Conservation (phyloP, 2,329 filamentous ascomycete genomes). For the Volutella citrinella region DNA sequence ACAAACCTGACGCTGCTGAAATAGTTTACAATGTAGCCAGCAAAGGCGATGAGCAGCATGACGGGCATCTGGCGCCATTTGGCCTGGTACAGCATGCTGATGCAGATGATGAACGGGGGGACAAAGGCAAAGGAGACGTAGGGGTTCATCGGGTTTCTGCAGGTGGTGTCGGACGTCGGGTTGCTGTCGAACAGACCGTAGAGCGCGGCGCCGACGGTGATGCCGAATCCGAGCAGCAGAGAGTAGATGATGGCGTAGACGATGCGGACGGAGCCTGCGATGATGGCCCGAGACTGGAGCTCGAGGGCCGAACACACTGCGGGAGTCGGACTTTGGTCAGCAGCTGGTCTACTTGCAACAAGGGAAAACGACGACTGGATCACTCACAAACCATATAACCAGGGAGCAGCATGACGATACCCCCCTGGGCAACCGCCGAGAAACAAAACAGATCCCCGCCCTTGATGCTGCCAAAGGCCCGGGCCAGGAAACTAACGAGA, state of each 20-base stretch:
- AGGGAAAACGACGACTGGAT: too few relatives aligned
- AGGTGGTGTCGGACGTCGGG: conserved; percentile 44
- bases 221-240: conserved; percentile 68
- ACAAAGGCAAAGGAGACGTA: conserved; percentile 67
- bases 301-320: conserved; percentile 52
- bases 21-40: conserved; percentile 74
- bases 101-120: conserved; percentile 67
- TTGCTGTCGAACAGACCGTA: conserved; percentile 59
- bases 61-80: conserved; percentile 78
- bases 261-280: conserved; percentile 70
- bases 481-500: conserved; percentile 59
- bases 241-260: conserved; percentile 75
- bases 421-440: conserved; percentile 61
- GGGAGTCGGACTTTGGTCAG: not conserved
- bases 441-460: conserved; percentile 57
- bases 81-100: conserved; percentile 75
- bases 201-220: conserved; percentile 63
- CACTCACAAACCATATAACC: conserved; percentile 59
- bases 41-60: conserved; percentile 71
- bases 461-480: conserved; percentile 60
- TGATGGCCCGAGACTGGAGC: conserved; percentile 65
- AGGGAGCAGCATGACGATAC: conserved; percentile 64
- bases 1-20: conserved; percentile 65
- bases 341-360: not conserved
- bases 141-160: conserved; percentile 41